A percentile compares a stretch with the other conserved stretches of the same genome.
Evolutionary conservation across 495 filamentous ascomycete genomes (phyloP).

Genomic region (Aspergillus cavernicola): DNA sequence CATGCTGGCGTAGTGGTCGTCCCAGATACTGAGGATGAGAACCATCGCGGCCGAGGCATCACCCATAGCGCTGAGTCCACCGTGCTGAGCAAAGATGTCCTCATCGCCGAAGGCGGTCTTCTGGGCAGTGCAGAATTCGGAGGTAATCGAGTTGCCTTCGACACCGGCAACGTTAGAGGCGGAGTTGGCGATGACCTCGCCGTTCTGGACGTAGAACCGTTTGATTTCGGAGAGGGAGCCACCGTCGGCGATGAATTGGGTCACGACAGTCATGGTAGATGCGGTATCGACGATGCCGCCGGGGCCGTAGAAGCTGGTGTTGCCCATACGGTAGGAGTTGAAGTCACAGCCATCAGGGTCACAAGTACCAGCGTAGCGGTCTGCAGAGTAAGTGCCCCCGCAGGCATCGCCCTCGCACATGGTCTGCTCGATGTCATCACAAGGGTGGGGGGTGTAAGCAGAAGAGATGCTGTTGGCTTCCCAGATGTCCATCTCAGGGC

Average conservation of each 20-base stretch:
- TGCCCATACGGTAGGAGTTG: slow-evolving; percentile 66
- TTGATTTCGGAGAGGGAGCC: slow-evolving; percentile 58
- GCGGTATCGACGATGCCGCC: slow-evolving; percentile 58
- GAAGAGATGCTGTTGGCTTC: slow-evolving; percentile 59
- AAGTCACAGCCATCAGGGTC: slow-evolving; percentile 75
- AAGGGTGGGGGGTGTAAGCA: slow-evolving; percentile 59
- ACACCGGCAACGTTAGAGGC: slow-evolving; percentile 48
- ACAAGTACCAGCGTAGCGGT: slow-evolving; percentile 51
- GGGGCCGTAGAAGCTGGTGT: slow-evolving; percentile 58
- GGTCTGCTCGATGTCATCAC: slow-evolving; percentile 48
- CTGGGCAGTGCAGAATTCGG: slow-evolving; percentile 54
- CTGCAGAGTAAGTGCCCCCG: slow-evolving; percentile 38
- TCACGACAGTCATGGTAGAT: slow-evolving; percentile 60
- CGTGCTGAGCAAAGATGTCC: slow-evolving; percentile 50
- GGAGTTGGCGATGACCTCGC: slow-evolving; percentile 57
- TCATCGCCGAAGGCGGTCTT: slow-evolving; percentile 56
- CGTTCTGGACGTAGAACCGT: slow-evolving; percentile 67
- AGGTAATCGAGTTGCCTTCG: slow-evolving; percentile 53
- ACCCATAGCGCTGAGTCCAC: slow-evolving; percentile 57
- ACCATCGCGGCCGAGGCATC: slow-evolving; percentile 58
- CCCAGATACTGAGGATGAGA: slow-evolving; percentile 76
- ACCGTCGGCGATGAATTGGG: slow-evolving; percentile 59
- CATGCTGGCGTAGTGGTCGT: slow-evolving; percentile 75
- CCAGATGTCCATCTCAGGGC: slow-evolving; percentile 69
- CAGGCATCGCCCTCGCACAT: slow-evolving; percentile 56